Percentiles rank a stretch among this genome's conserved stretches.
These are phyloP conservation scores for Ceriops zippeliana DNA, from an alignment of 345 rosid genomes.

Conservation along the genomic window DNA sequence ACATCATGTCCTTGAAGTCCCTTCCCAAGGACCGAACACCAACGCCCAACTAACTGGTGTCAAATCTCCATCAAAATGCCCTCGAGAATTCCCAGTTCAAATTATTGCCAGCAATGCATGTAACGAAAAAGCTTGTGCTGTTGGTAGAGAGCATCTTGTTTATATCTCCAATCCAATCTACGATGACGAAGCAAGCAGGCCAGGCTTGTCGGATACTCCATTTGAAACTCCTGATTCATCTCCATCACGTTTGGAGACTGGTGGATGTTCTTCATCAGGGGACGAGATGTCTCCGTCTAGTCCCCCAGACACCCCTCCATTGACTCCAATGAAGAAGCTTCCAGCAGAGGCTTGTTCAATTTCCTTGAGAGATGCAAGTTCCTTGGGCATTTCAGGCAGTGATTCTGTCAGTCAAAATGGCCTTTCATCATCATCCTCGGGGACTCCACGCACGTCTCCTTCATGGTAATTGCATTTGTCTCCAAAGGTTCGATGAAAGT, in stretches of 20 bases:
- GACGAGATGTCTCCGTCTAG: slow-evolving; percentile 19
- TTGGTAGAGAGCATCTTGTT: slow-evolving; percentile 36
- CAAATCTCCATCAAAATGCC: slow-evolving; percentile 28
- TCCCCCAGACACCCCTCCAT: slow-evolving; percentile 46
- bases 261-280: slow-evolving; percentile 41
- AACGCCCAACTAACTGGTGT: slow-evolving; percentile 37
- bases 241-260: slow-evolving; percentile 59
- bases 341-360: slow-evolving; percentile 75
- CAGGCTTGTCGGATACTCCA: slow-evolving; percentile 41
- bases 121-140: slow-evolving; percentile 18
- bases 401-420: slow-evolving; percentile 53
- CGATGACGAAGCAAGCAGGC: slow-evolving; percentile 40
- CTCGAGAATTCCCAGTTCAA: slow-evolving; percentile 29
- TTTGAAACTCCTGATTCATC: slow-evolving; percentile 83
- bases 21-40: slow-evolving; percentile 20
- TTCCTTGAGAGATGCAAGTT: slow-evolving; percentile 51
- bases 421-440: slow-evolving; percentile 60
- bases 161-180: slow-evolving; percentile 91
- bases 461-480: slow-evolving; percentile 54
- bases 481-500: neutral
- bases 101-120: neutral
- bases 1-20: slow-evolving; percentile 25
- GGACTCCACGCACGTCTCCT: slow-evolving; percentile 72
- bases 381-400: slow-evolving; percentile 51
- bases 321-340: slow-evolving; percentile 82